Evolutionary conservation across 495 filamentous ascomycete genomes (phyloP), one percentile per base, ranked within the genome.

Genomic region (Ascodesmis nigricans): DNA sequence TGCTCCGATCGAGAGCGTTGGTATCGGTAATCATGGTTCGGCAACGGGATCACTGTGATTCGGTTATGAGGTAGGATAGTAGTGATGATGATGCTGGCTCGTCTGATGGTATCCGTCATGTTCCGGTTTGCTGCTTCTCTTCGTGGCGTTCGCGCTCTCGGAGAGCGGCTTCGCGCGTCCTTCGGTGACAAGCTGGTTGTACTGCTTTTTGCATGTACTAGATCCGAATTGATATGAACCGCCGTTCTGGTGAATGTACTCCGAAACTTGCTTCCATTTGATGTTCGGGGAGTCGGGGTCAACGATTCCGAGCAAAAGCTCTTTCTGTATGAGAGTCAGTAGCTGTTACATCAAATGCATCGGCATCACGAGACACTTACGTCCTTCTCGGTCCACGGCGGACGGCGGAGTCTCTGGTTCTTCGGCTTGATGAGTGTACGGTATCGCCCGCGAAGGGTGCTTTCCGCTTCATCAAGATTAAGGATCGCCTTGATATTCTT

Each of bases 71-170:
- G n/a, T n/a, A n/a, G n/a, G n/a, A n/a, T n/a, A n/a, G n/a, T n/a
- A n/a, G n/a, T n/a, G n/a, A 83, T 92, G 21, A 83, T 93, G 59
- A 93, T 93, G 52, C 92, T 83, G 44, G 92, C 83, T 42, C 83
- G 78, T 63, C 92, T 93, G 50, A 92, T 81, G 5, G 82, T 91
- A n/a, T n/a, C n/a, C n/a, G n/a, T n/a, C n/a, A n/a, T n/a, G n/a
- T n/a, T n/a, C n/a, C n/a, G n/a, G n/a, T n/a, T n/a, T n/a, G n/a
- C n/a, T 37, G 8, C 35, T 29, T 25, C 35, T 37, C 26, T 37
- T 37, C 29, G n/a, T 37, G 35, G 35, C 24, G 11, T 5, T 4
- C 13, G 21, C 16, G 9, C 22, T 31, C 29, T 39, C 45, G 18
- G 15, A 13, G 23, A 48, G 32, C 15, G 45, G 35, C 7, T 7